phyloP scores from a whole-genome alignment of 225 moss, liverwort and hornwort genomes.

The Thuidium tamariscinum region DNA sequence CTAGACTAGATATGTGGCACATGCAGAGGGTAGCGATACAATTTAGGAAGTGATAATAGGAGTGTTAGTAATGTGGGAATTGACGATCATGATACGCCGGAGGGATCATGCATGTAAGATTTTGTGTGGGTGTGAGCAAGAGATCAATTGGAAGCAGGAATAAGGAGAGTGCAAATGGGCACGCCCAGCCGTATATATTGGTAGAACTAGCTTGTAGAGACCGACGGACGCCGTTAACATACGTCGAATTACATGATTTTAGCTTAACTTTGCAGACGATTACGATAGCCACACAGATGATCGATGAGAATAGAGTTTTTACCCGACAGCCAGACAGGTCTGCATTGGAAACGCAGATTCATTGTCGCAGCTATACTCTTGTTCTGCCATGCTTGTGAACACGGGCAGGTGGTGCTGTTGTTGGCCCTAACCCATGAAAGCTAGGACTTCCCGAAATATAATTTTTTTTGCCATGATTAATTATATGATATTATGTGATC shows the following conservation, averaged over 20 bases:
- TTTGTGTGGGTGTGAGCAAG: constrained; percentile 39
- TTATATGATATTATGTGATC: background rate
- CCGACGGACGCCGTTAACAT: background rate
- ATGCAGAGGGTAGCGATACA: background rate
- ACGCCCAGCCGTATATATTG: constrained; percentile 48
- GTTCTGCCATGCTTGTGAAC: constrained; percentile 35
- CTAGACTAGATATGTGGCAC: background rate
- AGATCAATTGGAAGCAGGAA: constrained; percentile 35
- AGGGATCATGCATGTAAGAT: constrained; percentile 20
- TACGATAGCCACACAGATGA: constrained; percentile 1
- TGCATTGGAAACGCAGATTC: constrained; percentile 10
- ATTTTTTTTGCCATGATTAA: constrained; percentile 17
- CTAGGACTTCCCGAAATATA: constrained; percentile 15
- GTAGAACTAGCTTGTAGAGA: constrained; percentile 13
- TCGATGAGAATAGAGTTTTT: constrained; percentile 32
- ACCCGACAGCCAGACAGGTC: constrained; percentile 1
- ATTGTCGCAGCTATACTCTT: constrained; percentile 22
- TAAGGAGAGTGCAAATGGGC: constrained; percentile 54
- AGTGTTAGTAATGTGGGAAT: background rate
- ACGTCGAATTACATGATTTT: background rate
- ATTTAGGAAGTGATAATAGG: background rate
- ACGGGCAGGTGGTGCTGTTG: constrained; percentile 20
- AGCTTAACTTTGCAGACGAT: background rate
- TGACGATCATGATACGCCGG: background rate
- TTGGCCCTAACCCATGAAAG: constrained; percentile 38